These are phyloP conservation scores for Candida neerlandica DNA, from an alignment of 1,139 yeast species.

Conservation along the genomic window DNA sequence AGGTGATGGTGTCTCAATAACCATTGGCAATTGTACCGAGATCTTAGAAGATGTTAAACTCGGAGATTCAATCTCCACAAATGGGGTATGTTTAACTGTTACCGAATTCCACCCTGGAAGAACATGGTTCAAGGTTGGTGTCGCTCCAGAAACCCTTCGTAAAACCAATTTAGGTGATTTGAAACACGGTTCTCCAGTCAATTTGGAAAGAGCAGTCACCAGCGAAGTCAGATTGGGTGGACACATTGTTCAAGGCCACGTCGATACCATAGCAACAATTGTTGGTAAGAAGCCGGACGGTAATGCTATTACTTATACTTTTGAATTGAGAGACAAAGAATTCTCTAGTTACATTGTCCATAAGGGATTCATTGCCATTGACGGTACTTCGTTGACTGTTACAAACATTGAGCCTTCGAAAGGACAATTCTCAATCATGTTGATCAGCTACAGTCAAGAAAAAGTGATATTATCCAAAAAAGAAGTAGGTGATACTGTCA, in stretches of 20 bases:
- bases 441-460: conserved; percentile 88
- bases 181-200: conserved; percentile 62
- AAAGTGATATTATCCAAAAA: conserved; percentile 76
- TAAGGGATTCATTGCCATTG: conserved; percentile 89
- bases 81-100: conserved; percentile 94
- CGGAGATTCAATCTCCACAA: conserved; percentile 90
- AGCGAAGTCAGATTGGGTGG: conserved; percentile 91
- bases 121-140: conserved; percentile 76
- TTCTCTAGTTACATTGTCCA: conserved; percentile 80
- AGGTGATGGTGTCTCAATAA: conserved; percentile 77
- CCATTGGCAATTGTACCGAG: conserved; percentile 61
- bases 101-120: conserved; percentile 64
- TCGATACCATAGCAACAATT: conserved; percentile 83
- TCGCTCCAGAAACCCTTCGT: conserved; percentile 90
- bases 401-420: conserved; percentile 66
- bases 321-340: conserved; percentile 66
- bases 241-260: conserved; percentile 97
- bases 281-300: conserved; percentile 61
- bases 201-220: conserved; percentile 86
- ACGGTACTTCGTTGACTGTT: conserved; percentile 92
- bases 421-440: conserved; percentile 76
- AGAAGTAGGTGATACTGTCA: conserved; percentile 64
- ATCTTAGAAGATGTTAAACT: conserved; percentile 80
- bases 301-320: conserved; percentile 76
- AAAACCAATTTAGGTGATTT: conserved; percentile 74